Conservation (phyloP, 768 basidiomycete species). For the Tubosaeta sp. region DNA sequence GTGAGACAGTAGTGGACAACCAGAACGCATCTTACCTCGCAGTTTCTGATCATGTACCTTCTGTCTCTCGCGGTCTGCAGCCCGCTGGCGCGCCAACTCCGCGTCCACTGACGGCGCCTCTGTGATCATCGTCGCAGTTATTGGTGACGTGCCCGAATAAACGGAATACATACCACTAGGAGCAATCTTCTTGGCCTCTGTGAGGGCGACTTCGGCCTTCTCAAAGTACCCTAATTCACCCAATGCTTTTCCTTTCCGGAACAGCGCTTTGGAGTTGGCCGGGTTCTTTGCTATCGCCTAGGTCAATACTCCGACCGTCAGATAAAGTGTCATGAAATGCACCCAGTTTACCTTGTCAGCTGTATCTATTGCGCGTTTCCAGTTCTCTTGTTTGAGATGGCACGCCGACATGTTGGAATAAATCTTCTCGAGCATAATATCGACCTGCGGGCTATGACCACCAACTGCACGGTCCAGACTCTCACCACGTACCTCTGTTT, state of each 20-base stretch:
- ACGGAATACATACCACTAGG: constrained; percentile 43
- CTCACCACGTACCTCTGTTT: constrained; percentile 53
- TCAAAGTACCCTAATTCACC: constrained; percentile 76
- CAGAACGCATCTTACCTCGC: constrained; percentile 47
- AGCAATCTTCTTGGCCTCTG: constrained; percentile 61
- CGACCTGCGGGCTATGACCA: constrained; percentile 44
- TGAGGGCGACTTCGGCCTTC: constrained; percentile 60
- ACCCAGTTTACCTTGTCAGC: constrained; percentile 59
- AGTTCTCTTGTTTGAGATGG: constrained; percentile 75
- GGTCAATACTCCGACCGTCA: background rate
- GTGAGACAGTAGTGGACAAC: background rate
- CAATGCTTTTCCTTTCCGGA: constrained; percentile 75
- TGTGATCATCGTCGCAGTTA: constrained; percentile 21
- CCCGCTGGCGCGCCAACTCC: constrained; percentile 59
- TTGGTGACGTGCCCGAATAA: background rate
- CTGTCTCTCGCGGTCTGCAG: constrained; percentile 64
- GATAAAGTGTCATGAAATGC: background rate
- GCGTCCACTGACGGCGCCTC: constrained; percentile 57
- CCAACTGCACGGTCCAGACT: background rate
- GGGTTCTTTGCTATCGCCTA: constrained; percentile 75
- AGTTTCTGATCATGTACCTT: constrained; percentile 64
- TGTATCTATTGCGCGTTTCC: constrained; percentile 75
- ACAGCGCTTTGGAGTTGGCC: constrained; percentile 73
- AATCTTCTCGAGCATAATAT: constrained; percentile 73
- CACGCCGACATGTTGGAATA: constrained; percentile 85